These are phyloP conservation scores for Cyclocybe cylindracea DNA, from an alignment of 768 basidiomycete genomes.

Conservation along the genomic window DNA sequence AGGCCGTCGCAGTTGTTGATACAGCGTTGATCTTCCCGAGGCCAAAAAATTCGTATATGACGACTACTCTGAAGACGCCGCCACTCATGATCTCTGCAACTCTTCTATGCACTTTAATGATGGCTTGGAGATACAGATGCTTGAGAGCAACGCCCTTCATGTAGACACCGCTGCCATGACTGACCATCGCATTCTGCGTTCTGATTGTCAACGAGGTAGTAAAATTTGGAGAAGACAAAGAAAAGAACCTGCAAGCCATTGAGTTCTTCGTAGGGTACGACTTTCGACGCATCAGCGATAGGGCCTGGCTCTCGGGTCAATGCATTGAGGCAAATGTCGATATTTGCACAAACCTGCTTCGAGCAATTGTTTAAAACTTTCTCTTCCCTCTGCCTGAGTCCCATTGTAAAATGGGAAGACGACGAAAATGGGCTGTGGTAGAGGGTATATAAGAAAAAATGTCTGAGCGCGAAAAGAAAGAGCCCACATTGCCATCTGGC, in stretches of 20 bases:
- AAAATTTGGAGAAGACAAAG: background rate
- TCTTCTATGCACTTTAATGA: constrained; percentile 28
- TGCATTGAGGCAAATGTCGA: background rate
- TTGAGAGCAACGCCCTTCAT: constrained; percentile 41
- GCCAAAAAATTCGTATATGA: constrained; percentile 46
- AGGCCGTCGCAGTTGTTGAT: constrained; percentile 36
- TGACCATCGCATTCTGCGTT: constrained; percentile 34
- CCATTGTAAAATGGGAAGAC: constrained; percentile 50
- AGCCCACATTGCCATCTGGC: constrained; percentile 37
- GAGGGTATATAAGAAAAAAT: background rate
- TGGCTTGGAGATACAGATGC: constrained; percentile 25
- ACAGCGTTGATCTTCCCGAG: constrained; percentile 37
- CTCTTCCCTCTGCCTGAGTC: constrained; percentile 45
- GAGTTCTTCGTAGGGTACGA: constrained; percentile 49
- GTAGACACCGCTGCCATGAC: constrained; percentile 41
- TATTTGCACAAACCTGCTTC: constrained; percentile 36
- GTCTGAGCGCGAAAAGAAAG: background rate
- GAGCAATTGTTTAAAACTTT: constrained; percentile 43
- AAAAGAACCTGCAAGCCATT: constrained; percentile 38
- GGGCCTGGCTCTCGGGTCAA: constrained; percentile 31
- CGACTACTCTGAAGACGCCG: constrained; percentile 23
- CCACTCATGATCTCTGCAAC: constrained; percentile 25
- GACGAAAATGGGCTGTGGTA: constrained; percentile 36
- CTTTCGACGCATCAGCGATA: constrained; percentile 37
- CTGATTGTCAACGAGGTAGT: background rate